Evolutionary conservation across 148 eudicot genomes (phyloP).

Genomic region (Talinum fruticosum): DNA sequence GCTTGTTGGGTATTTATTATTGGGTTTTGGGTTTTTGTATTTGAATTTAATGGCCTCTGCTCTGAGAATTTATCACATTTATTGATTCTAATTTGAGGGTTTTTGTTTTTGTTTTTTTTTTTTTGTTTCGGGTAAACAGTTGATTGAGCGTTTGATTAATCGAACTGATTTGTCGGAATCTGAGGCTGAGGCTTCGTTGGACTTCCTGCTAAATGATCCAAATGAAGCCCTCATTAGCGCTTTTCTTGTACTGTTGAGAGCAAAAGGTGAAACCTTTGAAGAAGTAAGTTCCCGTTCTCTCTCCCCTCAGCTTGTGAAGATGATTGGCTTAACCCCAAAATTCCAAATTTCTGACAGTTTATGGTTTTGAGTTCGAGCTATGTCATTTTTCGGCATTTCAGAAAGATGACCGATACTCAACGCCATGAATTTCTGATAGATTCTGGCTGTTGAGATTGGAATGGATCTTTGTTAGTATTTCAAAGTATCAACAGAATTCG

Average conservation of each 20-base stretch:
- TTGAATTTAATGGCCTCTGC: slow-evolving; percentile 11
- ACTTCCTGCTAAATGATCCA: slow-evolving; percentile 67
- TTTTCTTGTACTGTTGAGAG: slow-evolving; percentile 87
- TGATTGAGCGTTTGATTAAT: slow-evolving; percentile 67
- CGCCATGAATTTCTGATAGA: background rate
- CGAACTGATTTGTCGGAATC: slow-evolving; percentile 60
- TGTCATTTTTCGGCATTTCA: background rate
- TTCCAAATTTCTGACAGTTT: background rate
- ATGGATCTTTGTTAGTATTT: background rate
- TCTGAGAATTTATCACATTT: background rate
- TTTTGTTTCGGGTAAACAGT: slow-evolving; percentile 35
- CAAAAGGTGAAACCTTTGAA: slow-evolving; percentile 97
- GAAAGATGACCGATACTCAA: background rate
- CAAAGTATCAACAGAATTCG: background rate
- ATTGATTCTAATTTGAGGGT: background rate
- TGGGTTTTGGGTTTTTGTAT: background rate
- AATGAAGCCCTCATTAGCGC: slow-evolving; percentile 87
- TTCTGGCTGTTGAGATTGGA: background rate
- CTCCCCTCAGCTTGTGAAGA: background rate
- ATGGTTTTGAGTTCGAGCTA: background rate
- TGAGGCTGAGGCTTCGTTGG: slow-evolving; percentile 73
- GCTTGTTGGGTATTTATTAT: background rate
- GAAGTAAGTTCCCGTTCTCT: slow-evolving; percentile 42
- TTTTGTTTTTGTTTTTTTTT: slow-evolving; percentile 7
- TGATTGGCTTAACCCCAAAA: background rate